Conservation (phyloP, 2,329 filamentous ascomycete genomes). For the Dryadomyces quercus-mongolicae region DNA sequence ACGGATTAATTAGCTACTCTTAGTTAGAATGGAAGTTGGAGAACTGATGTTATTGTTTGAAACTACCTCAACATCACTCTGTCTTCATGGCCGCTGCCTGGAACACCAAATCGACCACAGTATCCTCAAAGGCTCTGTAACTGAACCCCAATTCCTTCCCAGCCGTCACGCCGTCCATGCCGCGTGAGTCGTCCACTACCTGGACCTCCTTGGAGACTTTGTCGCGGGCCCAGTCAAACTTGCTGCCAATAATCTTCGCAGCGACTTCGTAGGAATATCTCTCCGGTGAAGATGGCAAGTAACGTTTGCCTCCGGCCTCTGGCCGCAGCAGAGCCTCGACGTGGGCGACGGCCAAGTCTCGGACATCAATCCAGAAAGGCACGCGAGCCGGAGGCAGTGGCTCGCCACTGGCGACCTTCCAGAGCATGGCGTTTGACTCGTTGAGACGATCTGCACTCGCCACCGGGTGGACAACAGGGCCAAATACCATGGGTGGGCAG, state of each 20-base stretch:
- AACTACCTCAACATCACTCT: too few species aligned
- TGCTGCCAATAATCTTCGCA: conserved; percentile 26
- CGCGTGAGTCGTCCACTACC: conserved; percentile 5
- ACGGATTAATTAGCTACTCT: too few species aligned
- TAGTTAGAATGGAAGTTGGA: too few species aligned
- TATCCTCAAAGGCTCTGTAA: conserved; percentile 6
- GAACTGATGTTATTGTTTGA: too few species aligned
- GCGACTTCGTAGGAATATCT: conserved; percentile 33
- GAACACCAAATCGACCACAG: conserved; percentile 24
- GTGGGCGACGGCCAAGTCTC: conserved; percentile 7
- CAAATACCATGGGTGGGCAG: conserved; percentile 10
- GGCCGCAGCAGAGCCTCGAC: conserved; percentile 6
- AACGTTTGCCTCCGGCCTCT: conserved; percentile 14
- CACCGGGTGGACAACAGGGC: conserved; percentile 6
- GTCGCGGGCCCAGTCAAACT: conserved; percentile 27
- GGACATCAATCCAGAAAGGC: conserved; percentile 10
- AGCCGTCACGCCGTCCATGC: conserved; percentile 6
- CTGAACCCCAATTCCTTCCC: conserved; percentile 4
- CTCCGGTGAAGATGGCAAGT: conserved; percentile 23
- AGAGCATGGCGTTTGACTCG: conserved; percentile 10
- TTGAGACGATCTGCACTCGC: conserved; percentile 3
- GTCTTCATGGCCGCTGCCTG: conserved; percentile 29
- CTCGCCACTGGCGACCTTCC: conserved; percentile 4
- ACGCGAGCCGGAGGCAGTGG: conserved; percentile 12
- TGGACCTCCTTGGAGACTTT: conserved; percentile 2